phyloP scores from a whole-genome alignment of 192 early-diverging fungal genomes.

The Radiomyces spectabilis region DNA sequence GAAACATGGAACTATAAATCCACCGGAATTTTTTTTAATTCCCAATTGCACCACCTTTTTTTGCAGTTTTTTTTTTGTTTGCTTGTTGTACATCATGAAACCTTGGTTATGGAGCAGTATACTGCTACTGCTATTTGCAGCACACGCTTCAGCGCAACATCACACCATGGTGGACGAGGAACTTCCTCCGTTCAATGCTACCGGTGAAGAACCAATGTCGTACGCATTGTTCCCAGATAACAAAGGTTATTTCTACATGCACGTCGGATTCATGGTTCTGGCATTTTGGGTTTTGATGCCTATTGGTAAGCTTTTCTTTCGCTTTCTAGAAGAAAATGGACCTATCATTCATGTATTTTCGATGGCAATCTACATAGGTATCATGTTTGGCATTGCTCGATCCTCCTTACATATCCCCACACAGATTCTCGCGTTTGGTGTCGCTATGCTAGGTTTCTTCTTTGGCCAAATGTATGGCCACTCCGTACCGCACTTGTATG shows the following conservation, averaged over 20 bases:
- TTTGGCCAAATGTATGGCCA: slow-evolving; percentile 28
- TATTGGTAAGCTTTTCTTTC: slow-evolving; percentile 20
- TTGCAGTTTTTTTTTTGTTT: too few species aligned
- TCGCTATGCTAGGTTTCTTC: slow-evolving; percentile 17
- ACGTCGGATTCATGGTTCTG: slow-evolving; percentile 27
- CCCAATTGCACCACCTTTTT: too few species aligned
- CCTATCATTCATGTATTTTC: background rate
- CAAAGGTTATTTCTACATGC: slow-evolving; percentile 18
- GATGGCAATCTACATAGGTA: slow-evolving; percentile 7
- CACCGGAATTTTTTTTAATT: too few species aligned
- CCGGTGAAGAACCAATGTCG: slow-evolving; percentile 26
- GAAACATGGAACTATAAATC: too few species aligned
- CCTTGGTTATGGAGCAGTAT: too few species aligned
- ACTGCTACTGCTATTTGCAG: background rate
- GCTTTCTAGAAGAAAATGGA: background rate
- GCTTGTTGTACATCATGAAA: too few species aligned
- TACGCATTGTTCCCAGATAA: slow-evolving; percentile 19
- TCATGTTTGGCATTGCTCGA: slow-evolving; percentile 27
- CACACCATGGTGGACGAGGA: background rate
- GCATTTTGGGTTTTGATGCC: slow-evolving; percentile 30
- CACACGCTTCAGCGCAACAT: slow-evolving; percentile 9
- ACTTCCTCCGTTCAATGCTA: slow-evolving; percentile 22
- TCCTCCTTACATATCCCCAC: slow-evolving; percentile 26
- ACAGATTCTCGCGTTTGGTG: slow-evolving; percentile 17
- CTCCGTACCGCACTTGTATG: slow-evolving; percentile 20